Evolutionary conservation across 345 rosid genomes (phyloP).

Genomic region (Euphorbia tirucalli): DNA sequence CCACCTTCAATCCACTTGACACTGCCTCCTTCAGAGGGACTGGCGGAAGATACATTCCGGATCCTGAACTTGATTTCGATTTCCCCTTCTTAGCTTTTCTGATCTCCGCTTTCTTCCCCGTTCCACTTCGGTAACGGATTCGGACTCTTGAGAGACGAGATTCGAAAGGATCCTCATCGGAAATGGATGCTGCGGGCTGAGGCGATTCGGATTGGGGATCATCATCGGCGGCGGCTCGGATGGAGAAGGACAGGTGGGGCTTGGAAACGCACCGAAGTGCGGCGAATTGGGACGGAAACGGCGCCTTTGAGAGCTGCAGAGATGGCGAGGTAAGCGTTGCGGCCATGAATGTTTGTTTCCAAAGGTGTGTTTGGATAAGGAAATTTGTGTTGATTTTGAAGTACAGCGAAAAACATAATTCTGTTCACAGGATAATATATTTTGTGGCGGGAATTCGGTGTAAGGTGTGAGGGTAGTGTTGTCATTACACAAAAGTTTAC

Average conservation of each 20-base stretch:
- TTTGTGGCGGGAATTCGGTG: conserved; percentile 17
- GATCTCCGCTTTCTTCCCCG: conserved; percentile 82
- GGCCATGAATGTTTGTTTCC: conserved; percentile 36
- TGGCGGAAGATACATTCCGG: conserved; percentile 62
- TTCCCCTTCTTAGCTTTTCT: conserved; percentile 63
- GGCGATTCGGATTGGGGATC: conserved; percentile 36
- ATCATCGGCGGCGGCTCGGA: conserved; percentile 43
- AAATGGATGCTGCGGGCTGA: too few relatives aligned
- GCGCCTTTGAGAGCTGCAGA: conserved; percentile 34
- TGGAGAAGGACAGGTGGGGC: conserved; percentile 23
- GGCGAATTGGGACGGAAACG: conserved; percentile 27
- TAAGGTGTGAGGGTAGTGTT: too few relatives aligned
- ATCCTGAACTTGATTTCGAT: conserved; percentile 31
- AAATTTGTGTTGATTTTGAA: too few relatives aligned
- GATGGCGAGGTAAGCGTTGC: conserved; percentile 27
- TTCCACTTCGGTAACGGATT: conserved; percentile 63
- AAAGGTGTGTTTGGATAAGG: conserved; percentile 24
- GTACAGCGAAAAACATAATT: too few relatives aligned
- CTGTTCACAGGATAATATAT: not conserved
- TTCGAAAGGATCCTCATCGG: conserved; percentile 49
- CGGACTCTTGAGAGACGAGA: conserved; percentile 66
- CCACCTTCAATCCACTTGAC: conserved; percentile 70
- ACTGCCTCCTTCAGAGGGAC: conserved; percentile 64
- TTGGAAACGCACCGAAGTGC: conserved; percentile 19
- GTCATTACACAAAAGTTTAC: too few relatives aligned